A percentile compares a stretch with the other conserved stretches of the same genome.
phyloP scores from a whole-genome alignment of 2,329 filamentous ascomycete species.

The Beauveria scarabaeidicola region DNA sequence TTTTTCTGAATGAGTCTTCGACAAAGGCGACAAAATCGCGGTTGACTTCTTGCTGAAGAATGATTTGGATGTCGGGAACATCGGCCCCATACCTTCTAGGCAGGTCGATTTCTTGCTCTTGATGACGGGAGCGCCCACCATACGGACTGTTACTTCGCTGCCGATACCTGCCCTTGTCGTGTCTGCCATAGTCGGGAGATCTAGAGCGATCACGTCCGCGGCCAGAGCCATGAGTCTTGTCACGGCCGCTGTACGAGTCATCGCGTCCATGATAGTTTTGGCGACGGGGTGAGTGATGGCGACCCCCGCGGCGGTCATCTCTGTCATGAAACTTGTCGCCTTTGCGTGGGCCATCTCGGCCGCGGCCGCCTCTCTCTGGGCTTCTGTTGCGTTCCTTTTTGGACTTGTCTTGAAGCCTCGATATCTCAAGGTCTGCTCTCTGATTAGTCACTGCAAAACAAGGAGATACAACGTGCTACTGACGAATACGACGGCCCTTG shows the following conservation, averaged over 20 bases:
- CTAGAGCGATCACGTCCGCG: conserved; percentile 56
- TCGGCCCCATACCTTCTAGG: conserved; percentile 64
- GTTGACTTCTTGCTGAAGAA: conserved; percentile 70
- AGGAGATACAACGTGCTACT: conserved; percentile 30
- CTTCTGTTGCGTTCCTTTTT: conserved; percentile 52
- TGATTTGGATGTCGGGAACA: conserved; percentile 82
- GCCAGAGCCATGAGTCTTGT: conserved; percentile 34
- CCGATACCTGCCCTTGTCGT: conserved; percentile 47
- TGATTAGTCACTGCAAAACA: conserved; percentile 20
- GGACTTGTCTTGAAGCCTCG: conserved; percentile 70
- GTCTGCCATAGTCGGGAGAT: conserved; percentile 46
- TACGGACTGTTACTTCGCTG: conserved; percentile 63
- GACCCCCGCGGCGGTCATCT: conserved; percentile 57
- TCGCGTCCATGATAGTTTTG: conserved; percentile 53
- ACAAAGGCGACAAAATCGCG: conserved; percentile 78
- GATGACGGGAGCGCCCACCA: conserved; percentile 32
- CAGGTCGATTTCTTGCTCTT: conserved; percentile 55
- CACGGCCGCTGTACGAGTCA: conserved; percentile 46
- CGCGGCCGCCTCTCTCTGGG: conserved; percentile 48
- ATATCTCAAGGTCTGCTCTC: conserved; percentile 71
- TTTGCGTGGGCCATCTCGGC: conserved; percentile 23
- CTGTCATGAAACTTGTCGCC: conserved; percentile 38
- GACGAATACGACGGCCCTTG: conserved; percentile 87
- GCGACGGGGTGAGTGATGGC: conserved; percentile 50
- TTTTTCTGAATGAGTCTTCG: conserved; percentile 63